phyloP scores from a whole-genome alignment of 495 filamentous ascomycete species.

The Penicillium lagena region DNA sequence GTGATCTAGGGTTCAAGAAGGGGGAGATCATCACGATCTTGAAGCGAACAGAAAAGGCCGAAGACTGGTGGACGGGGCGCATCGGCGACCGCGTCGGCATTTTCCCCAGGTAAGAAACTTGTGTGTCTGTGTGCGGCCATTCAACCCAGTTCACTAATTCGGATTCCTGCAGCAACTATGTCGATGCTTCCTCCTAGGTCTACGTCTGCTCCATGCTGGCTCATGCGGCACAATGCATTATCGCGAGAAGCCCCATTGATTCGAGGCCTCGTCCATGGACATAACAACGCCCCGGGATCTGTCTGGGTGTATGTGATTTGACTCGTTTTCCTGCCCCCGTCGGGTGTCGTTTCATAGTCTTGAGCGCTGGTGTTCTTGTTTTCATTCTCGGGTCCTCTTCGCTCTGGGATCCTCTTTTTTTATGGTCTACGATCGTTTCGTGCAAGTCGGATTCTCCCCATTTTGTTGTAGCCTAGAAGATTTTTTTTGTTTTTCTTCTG shows the following conservation, averaged over 20 bases:
- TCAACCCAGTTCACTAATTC: no score
- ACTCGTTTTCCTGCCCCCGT: neutral
- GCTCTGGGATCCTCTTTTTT: neutral
- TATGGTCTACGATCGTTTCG: conserved; percentile 1
- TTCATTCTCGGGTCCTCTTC: conserved; percentile 5
- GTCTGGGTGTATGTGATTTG: conserved; percentile 4
- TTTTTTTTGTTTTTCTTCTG: no score
- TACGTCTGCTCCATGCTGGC: conserved; percentile 5
- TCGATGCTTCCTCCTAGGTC: conserved; percentile 27
- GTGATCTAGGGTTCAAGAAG: conserved; percentile 94
- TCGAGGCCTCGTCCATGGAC: conserved; percentile 2
- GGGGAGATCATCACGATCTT: conserved; percentile 95
- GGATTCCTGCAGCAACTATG: conserved; percentile 34
- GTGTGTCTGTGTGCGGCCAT: no score
- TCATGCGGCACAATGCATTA: conserved; percentile 21
- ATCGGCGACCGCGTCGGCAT: conserved; percentile 60
- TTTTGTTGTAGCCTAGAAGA: no score
- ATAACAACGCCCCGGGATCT: conserved; percentile 9
- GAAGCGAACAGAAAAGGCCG: conserved; percentile 88
- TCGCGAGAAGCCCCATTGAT: conserved; percentile 2
- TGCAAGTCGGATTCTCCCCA: neutral
- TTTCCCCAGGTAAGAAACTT: conserved; percentile 45
- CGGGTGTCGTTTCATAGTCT: conserved; percentile 7
- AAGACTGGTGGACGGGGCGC: conserved; percentile 80
- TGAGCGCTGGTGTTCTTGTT: conserved; percentile 19